These are phyloP conservation scores for Vitis hybrid DNA, from an alignment of 177 flowering plant genomes.

Conservation along the genomic window DNA sequence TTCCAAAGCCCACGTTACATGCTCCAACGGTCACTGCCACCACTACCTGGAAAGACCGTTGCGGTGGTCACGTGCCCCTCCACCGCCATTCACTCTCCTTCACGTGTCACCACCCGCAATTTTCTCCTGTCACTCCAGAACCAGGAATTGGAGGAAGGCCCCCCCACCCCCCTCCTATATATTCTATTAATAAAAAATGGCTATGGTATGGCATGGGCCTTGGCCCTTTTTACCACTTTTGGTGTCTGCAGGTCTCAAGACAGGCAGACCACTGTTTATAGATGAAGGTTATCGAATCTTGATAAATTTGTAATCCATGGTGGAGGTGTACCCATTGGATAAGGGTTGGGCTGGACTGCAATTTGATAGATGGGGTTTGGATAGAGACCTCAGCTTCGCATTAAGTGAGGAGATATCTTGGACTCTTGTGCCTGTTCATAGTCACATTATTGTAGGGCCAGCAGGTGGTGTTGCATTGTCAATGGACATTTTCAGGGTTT, in stretches of 20 bases:
- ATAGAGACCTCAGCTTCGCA: constrained; percentile 9
- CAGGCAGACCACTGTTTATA: neutral
- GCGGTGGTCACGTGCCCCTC: constrained; percentile 16
- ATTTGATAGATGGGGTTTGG: neutral
- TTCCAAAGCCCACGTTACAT: constrained; percentile 8
- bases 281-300: neutral
- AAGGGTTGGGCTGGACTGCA: too few species aligned
- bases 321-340: too few species aligned
- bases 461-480: neutral
- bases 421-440: neutral
- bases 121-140: neutral
- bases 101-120: constrained; percentile 13
- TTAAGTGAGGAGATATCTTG: neutral
- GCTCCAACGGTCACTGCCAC: constrained; percentile 33
- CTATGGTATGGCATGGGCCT: neutral
- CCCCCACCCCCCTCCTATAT: neutral
- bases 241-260: constrained; percentile 2
- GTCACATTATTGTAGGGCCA: constrained; percentile 7
- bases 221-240: neutral
- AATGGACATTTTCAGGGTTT: too few species aligned
- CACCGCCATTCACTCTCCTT: constrained; percentile 22
- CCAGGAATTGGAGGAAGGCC: too few species aligned
- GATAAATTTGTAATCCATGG: too few species aligned
- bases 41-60: constrained; percentile 26
- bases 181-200: too few species aligned